These are phyloP conservation scores for Rugosomyces carneus DNA, from an alignment of 1,284 basidiomycete genomes.

Conservation along the genomic window DNA sequence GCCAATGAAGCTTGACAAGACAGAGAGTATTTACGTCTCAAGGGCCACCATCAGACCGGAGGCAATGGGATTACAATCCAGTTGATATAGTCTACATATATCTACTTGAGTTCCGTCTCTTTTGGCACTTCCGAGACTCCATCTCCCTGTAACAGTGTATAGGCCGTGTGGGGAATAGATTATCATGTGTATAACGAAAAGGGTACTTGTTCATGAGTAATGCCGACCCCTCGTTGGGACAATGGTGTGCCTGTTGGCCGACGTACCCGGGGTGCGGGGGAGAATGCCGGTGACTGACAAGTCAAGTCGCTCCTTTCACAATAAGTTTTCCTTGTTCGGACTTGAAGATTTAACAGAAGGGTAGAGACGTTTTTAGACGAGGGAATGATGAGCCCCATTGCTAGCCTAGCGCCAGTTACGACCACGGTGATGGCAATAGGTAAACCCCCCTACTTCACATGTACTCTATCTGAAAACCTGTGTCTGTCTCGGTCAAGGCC, in stretches of 20 bases:
- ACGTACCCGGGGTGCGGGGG: slow-evolving; percentile 5
- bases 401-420: not conserved
- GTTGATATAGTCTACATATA: not conserved
- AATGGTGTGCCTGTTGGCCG: not conserved
- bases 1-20: not conserved
- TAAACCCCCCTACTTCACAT: not conserved
- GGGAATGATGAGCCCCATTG: not conserved
- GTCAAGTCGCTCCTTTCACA: not conserved
- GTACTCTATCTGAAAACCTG: not conserved
- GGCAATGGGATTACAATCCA: not conserved
- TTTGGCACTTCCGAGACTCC: not conserved
- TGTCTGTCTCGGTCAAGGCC: not conserved
- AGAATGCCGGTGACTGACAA: not conserved
- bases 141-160: slow-evolving; percentile 3
- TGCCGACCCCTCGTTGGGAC: slow-evolving; percentile 2
- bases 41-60: not conserved
- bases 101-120: not conserved
- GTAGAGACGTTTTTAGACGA: not conserved
- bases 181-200: not conserved
- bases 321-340: slow-evolving; percentile 9
- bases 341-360: not conserved
- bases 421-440: not conserved
- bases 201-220: not conserved
- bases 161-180: not conserved
- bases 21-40: not conserved